A percentile compares a stretch with the other conserved stretches of the same genome.
Conservation (phyloP, 1,284 basidiomycete genomes). For the Golubevia sp. region DNA sequence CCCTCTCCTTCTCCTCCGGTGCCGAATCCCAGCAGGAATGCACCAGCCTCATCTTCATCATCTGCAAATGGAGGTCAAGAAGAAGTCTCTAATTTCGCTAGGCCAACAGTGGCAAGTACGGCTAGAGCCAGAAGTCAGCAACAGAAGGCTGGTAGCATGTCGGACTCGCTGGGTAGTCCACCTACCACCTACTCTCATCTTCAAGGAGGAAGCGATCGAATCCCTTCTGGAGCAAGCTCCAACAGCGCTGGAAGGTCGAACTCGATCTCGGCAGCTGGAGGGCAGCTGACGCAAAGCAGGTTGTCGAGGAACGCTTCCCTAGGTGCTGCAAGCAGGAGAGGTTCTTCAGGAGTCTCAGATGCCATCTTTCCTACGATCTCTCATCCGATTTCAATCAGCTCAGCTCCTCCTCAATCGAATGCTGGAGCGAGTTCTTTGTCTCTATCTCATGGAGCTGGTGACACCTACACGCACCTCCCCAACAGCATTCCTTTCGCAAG, state of each 20-base stretch:
- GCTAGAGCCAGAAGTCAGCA: conserved; percentile 6
- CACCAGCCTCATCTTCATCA: not conserved
- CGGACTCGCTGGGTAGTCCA: not conserved
- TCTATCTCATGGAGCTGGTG: no score
- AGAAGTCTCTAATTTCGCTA: conserved; percentile 19
- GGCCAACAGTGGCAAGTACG: conserved; percentile 34
- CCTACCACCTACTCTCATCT: not conserved
- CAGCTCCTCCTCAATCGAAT: no score
- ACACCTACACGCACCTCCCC: no score
- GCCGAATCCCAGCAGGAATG: not conserved
- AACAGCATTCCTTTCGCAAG: no score
- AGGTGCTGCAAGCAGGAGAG: no score
- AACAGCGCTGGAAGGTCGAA: not conserved
- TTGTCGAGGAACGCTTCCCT: no score
- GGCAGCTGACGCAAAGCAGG: conserved; percentile 18
- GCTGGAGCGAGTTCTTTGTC: no score
- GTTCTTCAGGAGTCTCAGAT: no score
- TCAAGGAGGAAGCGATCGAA: not conserved
- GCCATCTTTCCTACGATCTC: no score
- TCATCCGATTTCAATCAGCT: no score
- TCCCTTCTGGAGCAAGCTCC: not conserved
- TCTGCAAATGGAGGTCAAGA: not conserved
- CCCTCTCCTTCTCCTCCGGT: not conserved
- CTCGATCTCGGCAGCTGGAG: conserved; percentile 1
- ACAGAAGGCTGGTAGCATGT: not conserved